Evolutionary conservation across 306 rosid genomes (phyloP), one percentile per base, ranked within the genome.

Genomic region (Prunus mume): DNA sequence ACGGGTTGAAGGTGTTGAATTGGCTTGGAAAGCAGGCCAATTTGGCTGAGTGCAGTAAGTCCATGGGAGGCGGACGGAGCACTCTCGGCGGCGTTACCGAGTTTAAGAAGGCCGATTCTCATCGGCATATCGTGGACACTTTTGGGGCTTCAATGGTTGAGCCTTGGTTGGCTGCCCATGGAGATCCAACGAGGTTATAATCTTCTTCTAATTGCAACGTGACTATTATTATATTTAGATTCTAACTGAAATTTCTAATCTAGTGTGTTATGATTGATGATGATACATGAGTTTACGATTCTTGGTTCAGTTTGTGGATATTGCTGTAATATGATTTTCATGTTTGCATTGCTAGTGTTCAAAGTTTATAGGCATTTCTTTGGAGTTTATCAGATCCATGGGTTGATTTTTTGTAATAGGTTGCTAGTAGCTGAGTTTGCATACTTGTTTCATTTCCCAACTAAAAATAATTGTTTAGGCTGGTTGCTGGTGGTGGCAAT

Each of bases 141-240:
- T 92, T 95, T 11, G 97, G 99, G 10, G 97, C 97, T 28, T 84
- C 97, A 2, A 73, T 91, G 90, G 93, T 92, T 12, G 99, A 95
- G 76, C 97, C 99, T 10, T 95, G 97, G 99, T 80, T 95, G 76
- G 97, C 97, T 5, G 96, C 97, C 30, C 99, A 95, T 84, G 97
- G 91, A 55, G 96, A 95, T 77, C 86, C 90, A 69, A 83, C 97
- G 43, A 95, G 99, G 99, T 95, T 62, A 25, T 41, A 15, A 54
- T 83, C 45, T 18, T 85, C 41, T 67, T 80, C 47, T 12, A 71
- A 24, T 14, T 65, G 45, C 81, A 20, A 27, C 6, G 14, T n/a
- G 17, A 15, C 55, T 54, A 11, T 62, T 11, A 6, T 54, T 52
- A 13, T n/a, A 55, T 60, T 45, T 71, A 2, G n/a, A 34, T 19